These are phyloP conservation scores for Nicotiana attenuata DNA, from an alignment of 257 asterid species.

Conservation along the genomic window DNA sequence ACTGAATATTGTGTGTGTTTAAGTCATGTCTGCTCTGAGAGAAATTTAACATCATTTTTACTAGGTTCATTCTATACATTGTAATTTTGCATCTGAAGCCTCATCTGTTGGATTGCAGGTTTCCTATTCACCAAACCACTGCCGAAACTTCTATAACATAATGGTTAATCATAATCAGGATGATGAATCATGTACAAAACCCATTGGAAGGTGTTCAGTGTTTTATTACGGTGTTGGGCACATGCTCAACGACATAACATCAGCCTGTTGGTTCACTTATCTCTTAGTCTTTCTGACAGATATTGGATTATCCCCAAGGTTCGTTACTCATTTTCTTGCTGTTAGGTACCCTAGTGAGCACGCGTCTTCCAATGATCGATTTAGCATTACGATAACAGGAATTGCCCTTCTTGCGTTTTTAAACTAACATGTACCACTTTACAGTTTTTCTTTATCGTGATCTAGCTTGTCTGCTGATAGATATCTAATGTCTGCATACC, in stretches of 20 bases:
- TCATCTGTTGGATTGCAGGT: constrained; percentile 27
- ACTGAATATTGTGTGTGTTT: neutral
- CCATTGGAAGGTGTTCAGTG: constrained; percentile 55
- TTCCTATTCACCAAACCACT: neutral
- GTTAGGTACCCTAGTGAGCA: neutral
- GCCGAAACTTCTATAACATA: constrained; percentile 10
- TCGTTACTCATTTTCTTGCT: constrained; percentile 14
- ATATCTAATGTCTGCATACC: neutral
- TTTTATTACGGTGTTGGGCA: constrained; percentile 83
- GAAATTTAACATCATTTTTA: neutral
- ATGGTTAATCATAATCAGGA: constrained; percentile 38
- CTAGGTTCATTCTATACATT: neutral
- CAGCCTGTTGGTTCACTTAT: constrained; percentile 96
- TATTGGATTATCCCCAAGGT: constrained; percentile 88
- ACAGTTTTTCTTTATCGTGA: neutral
- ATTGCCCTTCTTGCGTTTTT: neutral
- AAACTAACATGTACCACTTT: neutral
- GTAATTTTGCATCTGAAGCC: neutral
- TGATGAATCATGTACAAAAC: constrained; percentile 40
- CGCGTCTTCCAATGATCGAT: neutral
- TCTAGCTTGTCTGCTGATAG: neutral
- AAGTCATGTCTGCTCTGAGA: neutral
- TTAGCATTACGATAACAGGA: neutral
- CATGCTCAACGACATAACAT: constrained; percentile 88
- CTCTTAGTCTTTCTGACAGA: constrained; percentile 83